Percentiles rank a stretch among this genome's conserved stretches.
Conservation (phyloP, 2,329 filamentous ascomycete genomes). For the Cryphonectria radicalis region DNA sequence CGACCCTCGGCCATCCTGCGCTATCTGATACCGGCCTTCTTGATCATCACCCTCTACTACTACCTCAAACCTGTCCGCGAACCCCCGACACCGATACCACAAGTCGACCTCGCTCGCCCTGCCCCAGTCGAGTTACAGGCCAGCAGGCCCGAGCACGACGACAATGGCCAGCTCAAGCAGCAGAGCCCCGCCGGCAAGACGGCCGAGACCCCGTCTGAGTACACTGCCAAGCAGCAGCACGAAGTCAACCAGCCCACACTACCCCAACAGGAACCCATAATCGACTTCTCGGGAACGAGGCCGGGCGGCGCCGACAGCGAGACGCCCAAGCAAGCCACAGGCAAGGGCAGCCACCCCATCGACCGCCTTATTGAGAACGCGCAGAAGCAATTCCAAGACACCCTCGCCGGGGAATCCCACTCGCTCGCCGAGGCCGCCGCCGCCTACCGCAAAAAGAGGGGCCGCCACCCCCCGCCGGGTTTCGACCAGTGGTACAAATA, state of each 20-base stretch:
- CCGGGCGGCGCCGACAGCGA: slow-evolving; percentile 15
- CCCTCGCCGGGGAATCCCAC: slow-evolving; percentile 50
- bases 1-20: slow-evolving; percentile 46
- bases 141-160: slow-evolving; percentile 6
- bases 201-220: slow-evolving; percentile 17
- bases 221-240: slow-evolving; percentile 24
- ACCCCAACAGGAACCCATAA: slow-evolving; percentile 23
- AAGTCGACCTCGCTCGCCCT: neutral
- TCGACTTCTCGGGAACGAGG: neutral
- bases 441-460: slow-evolving; percentile 59
- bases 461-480: slow-evolving; percentile 66
- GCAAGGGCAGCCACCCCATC: slow-evolving; percentile 51
- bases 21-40: slow-evolving; percentile 41
- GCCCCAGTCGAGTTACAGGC: neutral
- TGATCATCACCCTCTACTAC: slow-evolving; percentile 40
- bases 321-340: slow-evolving; percentile 3
- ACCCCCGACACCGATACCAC: slow-evolving; percentile 4
- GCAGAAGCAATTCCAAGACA: slow-evolving; percentile 45
- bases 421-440: slow-evolving; percentile 56
- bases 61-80: slow-evolving; percentile 33
- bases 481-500: slow-evolving; percentile 65
- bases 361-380: slow-evolving; percentile 53
- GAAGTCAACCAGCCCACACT: slow-evolving; percentile 21
- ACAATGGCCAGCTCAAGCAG: slow-evolving; percentile 16
- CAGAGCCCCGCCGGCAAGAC: slow-evolving; percentile 26